Evolutionary conservation across 2,329 filamentous ascomycete species (phyloP), one percentile per base, ranked within the genome.

Genomic region (Beauveria sp.): DNA sequence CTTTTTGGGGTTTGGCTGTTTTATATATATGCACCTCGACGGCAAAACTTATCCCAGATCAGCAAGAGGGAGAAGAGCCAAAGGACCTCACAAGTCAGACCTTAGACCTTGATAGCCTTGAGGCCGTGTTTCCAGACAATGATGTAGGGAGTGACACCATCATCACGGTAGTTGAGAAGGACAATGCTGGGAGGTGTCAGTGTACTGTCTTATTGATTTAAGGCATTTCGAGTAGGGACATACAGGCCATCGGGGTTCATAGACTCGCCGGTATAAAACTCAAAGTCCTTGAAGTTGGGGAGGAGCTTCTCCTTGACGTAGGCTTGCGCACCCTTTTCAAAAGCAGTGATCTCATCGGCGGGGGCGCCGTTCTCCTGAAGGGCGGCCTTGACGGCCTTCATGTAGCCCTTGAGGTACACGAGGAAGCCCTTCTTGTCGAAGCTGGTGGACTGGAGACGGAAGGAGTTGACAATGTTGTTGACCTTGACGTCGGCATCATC

Each of bases 161-260:
- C 94, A 76, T 96, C 92, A 71, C 94, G 93, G 86, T 96, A 99
- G 85, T 97, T 96, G 74, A 97, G 89, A 68, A 97, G 90, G 67
- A 92, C 82, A 70, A 96, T 82, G 86, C 90, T 92, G 65, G 9
- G 28, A 55, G 2, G n/a, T 47, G 55, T 64, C 55, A 59, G 60
- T 63, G 40, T 66, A 64, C 62, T 54, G 40, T n/a, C n/a, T 28
- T 24, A 14, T 7, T 16, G 20, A 26, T 5, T 20, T 18, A 24
- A 50, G 8, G 34, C 18, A 16, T 28, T 61, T 53, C 34, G 48
- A 26, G 5, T 26, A 22, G 63, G 37, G 60, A 84, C 89, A 72
- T 81, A 94, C 94, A 97, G 96, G 81, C 89, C 92, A 72, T 96
- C 90, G 70, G 89, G 87, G 79, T 96, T 85, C 91, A 96, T 96